A percentile compares a stretch with the other conserved stretches of the same genome.
phyloP scores from a whole-genome alignment of 192 early-diverging fungal genomes.

The Mortierella claussenii region DNA sequence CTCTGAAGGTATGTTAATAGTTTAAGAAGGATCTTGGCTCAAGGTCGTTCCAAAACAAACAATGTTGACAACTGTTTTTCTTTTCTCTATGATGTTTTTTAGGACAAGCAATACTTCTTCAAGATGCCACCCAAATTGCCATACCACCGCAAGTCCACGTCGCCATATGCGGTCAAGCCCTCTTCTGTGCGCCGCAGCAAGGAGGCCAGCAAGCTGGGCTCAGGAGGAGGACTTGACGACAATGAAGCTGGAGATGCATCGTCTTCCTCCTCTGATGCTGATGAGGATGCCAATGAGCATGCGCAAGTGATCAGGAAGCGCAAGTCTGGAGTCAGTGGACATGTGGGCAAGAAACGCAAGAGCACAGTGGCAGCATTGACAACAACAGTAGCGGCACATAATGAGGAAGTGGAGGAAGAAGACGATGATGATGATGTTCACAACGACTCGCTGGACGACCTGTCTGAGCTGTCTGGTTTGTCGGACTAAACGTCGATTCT shows the following conservation, averaged over 20 bases:
- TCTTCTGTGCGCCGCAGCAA: conserved; percentile 25
- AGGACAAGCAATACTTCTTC: conserved; percentile 64
- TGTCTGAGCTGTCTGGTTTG: conserved; percentile 46
- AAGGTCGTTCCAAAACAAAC: too few species aligned
- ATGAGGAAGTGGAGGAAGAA: conserved; percentile 12
- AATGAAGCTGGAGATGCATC: conserved; percentile 11
- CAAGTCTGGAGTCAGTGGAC: conserved; percentile 13
- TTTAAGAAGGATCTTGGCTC: neutral
- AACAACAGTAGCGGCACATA: neutral
- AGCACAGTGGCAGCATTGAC: neutral
- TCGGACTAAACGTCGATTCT: conserved; percentile 16
- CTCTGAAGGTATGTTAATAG: conserved; percentile 48
- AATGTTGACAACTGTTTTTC: conserved; percentile 3
- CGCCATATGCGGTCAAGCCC: conserved; percentile 51
- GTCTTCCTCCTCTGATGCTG: conserved; percentile 27
- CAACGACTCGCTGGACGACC: conserved; percentile 44
- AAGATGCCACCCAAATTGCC: conserved; percentile 67
- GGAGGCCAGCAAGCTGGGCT: conserved; percentile 30
- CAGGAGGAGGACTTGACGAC: conserved; percentile 10
- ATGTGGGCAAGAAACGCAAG: conserved; percentile 42
- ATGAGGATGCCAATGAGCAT: conserved; percentile 14
- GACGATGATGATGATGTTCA: conserved; percentile 27
- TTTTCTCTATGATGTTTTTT: neutral
- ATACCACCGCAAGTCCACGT: conserved; percentile 55
- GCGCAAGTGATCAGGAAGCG: conserved; percentile 11